A percentile compares a stretch with the other conserved stretches of the same genome.
Evolutionary conservation across 169 alveolate species (phyloP).

Genomic region (Blepharisma undulans): DNA sequence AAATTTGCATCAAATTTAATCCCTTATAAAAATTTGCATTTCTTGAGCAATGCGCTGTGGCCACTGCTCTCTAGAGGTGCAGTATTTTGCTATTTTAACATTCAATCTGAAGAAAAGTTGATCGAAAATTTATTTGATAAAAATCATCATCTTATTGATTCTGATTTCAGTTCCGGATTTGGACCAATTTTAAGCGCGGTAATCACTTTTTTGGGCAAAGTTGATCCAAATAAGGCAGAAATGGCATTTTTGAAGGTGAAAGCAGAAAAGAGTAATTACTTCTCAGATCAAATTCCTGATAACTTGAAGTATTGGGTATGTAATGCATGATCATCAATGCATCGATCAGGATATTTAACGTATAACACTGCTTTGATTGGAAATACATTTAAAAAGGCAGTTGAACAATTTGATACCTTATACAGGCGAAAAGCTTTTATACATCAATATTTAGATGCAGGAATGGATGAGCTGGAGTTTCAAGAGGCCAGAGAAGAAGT

Average conservation of each 20-base stretch:
- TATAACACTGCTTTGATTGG: not conserved
- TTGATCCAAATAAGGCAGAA: not conserved
- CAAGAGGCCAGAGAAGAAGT: not conserved
- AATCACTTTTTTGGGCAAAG: not conserved
- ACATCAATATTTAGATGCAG: not conserved
- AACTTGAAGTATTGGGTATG: not conserved
- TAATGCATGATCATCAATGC: not conserved
- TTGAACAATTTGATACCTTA: not conserved
- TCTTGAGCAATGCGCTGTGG: slow-evolving; percentile 98
- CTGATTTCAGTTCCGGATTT: not conserved
- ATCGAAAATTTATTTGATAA: not conserved
- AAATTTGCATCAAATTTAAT: slow-evolving; percentile 97
- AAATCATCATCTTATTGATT: not conserved
- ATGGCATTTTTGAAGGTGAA: not conserved
- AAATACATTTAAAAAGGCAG: not conserved
- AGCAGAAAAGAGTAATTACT: not conserved
- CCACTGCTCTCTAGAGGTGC: slow-evolving; percentile 97
- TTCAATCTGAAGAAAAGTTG: not conserved
- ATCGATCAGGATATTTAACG: not conserved
- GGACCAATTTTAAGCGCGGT: not conserved
- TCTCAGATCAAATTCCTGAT: not conserved
- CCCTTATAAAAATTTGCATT: slow-evolving; percentile 98
- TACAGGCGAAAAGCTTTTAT: not conserved
- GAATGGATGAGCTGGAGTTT: not conserved
- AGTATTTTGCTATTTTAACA: slow-evolving; percentile 55